Evolutionary conservation across 257 asterid species (phyloP).

Genomic region (Solanum tacnaense): DNA sequence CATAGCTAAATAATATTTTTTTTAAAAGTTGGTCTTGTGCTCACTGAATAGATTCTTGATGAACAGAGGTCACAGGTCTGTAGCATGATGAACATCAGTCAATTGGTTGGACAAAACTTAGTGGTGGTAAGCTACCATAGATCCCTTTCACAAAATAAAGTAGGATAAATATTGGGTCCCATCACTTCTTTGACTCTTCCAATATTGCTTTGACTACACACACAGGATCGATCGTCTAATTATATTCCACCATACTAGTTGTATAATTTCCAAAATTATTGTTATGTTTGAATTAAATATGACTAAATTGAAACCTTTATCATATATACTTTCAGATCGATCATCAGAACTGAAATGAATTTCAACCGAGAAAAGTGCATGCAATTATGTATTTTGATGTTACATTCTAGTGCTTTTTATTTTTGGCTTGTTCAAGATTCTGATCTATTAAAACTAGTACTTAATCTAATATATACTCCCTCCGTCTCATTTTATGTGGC

Average conservation of each 20-base stretch:
- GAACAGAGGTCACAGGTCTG: conserved; percentile 3
- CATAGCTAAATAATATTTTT: background rate
- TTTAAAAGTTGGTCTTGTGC: background rate
- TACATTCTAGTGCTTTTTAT: too few species aligned
- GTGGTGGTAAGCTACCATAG: conserved; percentile 30
- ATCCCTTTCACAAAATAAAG: conserved; percentile 14
- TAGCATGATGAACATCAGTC: conserved; percentile 6
- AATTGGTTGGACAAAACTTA: conserved; percentile 29
- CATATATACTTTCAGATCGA: background rate
- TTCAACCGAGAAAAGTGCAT: too few species aligned
- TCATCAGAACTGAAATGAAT: too few species aligned
- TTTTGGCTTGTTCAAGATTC: too few species aligned
- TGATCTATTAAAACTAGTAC: too few species aligned
- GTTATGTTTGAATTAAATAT: background rate
- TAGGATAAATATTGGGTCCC: conserved; percentile 14
- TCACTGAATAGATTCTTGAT: conserved; percentile 3
- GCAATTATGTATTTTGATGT: too few species aligned
- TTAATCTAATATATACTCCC: too few species aligned
- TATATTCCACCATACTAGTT: background rate
- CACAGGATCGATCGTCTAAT: background rate
- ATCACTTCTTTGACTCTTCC: background rate
- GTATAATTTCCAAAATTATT: background rate
- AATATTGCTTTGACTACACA: background rate
- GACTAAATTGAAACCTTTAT: background rate
- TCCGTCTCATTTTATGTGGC: too few species aligned